phyloP scores from a whole-genome alignment of 768 basidiomycete species.

The Trametes cubensis region DNA sequence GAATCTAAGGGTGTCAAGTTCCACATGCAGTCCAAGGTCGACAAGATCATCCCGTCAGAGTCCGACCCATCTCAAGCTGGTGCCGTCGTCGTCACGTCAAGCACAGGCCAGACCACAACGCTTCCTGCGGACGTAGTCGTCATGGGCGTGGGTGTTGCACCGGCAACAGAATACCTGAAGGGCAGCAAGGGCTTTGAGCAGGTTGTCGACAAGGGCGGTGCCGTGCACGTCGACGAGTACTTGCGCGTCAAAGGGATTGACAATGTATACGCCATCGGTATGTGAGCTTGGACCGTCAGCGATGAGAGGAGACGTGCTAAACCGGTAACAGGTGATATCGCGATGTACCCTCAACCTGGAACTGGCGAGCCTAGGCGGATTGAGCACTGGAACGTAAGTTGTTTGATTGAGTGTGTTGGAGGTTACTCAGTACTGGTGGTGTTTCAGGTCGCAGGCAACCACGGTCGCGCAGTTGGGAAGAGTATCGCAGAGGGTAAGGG shows the following conservation, averaged over 20 bases:
- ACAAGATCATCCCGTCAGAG: slow-evolving; percentile 50
- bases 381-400: slow-evolving; percentile 88
- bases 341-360: slow-evolving; percentile 66
- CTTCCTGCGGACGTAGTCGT: slow-evolving; percentile 77
- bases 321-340: slow-evolving; percentile 67
- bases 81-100: slow-evolving; percentile 39
- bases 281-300: neutral
- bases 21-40: slow-evolving; percentile 71
- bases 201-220: slow-evolving; percentile 70
- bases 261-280: slow-evolving; percentile 72
- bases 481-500: slow-evolving; percentile 63
- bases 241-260: slow-evolving; percentile 57
- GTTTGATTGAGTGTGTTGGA: neutral
- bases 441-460: slow-evolving; percentile 76
- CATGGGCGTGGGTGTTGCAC: slow-evolving; percentile 85
- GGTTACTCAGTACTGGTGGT: neutral
- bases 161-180: slow-evolving; percentile 80
- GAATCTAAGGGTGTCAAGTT: slow-evolving; percentile 85
- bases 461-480: slow-evolving; percentile 81
- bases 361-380: slow-evolving; percentile 60
- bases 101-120: slow-evolving; percentile 63
- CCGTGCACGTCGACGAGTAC: slow-evolving; percentile 76
- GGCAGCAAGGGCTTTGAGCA: slow-evolving; percentile 58
- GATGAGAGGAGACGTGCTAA: neutral
- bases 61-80: slow-evolving; percentile 27